These are phyloP conservation scores for Oryza nivara DNA, from an alignment of 176 grass and related monocot species.

Conservation along the genomic window DNA sequence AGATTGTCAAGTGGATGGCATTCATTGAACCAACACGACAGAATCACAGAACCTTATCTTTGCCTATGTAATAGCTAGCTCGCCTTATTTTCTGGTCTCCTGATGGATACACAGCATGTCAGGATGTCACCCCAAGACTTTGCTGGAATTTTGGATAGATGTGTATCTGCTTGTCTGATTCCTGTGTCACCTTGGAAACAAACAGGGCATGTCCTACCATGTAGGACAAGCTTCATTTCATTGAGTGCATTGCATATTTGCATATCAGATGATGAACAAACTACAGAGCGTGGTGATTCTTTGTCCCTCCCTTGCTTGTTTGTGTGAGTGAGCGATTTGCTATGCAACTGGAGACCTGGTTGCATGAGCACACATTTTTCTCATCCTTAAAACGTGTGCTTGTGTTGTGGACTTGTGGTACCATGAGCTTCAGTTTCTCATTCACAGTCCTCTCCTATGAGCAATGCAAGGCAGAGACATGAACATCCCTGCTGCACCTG, in stretches of 20 bases:
- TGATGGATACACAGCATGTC: constrained; percentile 18
- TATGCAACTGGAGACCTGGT: neutral
- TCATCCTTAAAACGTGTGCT: neutral
- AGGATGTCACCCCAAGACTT: neutral
- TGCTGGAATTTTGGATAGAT: constrained; percentile 13
- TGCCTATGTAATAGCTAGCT: neutral
- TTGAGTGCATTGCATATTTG: neutral
- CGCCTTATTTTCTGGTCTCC: constrained; percentile 19
- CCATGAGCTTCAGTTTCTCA: neutral
- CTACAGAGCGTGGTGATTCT: neutral
- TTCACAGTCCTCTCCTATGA: neutral
- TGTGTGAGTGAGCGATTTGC: neutral
- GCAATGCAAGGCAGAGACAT: neutral
- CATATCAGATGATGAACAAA: neutral
- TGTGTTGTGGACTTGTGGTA: neutral
- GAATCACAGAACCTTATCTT: constrained; percentile 40
- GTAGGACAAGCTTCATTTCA: neutral
- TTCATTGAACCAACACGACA: constrained; percentile 24
- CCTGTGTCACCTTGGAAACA: neutral
- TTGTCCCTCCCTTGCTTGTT: neutral
- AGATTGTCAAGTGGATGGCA: neutral
- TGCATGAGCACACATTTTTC: neutral
- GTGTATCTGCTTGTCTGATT: neutral
- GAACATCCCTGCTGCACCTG: neutral
- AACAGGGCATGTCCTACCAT: neutral